Evolutionary conservation across 371 early-diverging fungal genomes (phyloP), one percentile per base, ranked within the genome.

Genomic region (Lichtheimia corymbifera): DNA sequence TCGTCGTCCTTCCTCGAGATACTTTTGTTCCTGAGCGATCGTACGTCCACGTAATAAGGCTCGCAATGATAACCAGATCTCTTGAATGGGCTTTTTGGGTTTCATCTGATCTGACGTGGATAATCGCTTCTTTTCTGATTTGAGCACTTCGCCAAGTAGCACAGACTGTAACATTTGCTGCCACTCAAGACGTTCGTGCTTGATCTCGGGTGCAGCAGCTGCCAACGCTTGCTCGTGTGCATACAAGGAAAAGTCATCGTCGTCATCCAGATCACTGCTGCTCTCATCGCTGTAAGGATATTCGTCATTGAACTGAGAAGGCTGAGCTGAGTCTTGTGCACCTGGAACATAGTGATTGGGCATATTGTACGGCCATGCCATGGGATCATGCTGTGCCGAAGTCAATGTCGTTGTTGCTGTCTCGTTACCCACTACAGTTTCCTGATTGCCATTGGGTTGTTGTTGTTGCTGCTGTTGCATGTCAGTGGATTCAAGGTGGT

Each of bases 101-200:
- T 74, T 63, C 43, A 84, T 76, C 47, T 73, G 74, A 35, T 78
- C 82, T 13, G 83, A 75, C 17, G 82, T 83, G 35, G 84, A 77
- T n/a, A 91, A 63, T 40, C 91, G 82, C 62, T 82, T 83, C 65
- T 90, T 91, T 69, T 94, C 95, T 15, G 87, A 88, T 56, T 88
- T 89, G n/a, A 94, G 86, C 18, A 93, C 91, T 59, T 94, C 93
- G 13, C 95, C 93, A 35, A 86, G 83, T 20, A 94, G 74, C 18
- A 93, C 95, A 15, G 92, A 90, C 35, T 90, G 82, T 14, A 94
- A 77, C 93, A 94, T 92, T 50, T 88, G 83, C 58, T 91, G 92
- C 92, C 93, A 93, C 69, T 91, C 91, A 24, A 86, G 67, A 43
- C 91, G 88, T 60, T 91, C 91, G 43, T 83, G 83, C 44, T 79